Evolutionary conservation across 148 eudicot species (phyloP), one percentile per base, ranked within the genome.

Genomic region (Oxyria digyna): DNA sequence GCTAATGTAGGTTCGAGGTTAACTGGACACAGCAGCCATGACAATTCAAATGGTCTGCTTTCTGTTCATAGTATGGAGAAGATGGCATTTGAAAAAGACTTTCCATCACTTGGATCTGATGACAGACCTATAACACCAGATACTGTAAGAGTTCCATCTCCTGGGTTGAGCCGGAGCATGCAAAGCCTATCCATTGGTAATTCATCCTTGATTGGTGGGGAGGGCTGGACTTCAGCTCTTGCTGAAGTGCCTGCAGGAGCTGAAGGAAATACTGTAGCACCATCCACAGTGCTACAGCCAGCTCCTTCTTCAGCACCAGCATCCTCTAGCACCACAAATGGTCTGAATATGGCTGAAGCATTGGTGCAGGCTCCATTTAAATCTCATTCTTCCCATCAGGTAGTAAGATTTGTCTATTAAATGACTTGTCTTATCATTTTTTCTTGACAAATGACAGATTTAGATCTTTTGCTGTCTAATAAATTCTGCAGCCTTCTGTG

Each of bases 171-270:
- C 71, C 76, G 78, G 62, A 85, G 87, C 67, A 80, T 80, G 68
- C 90, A 90, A 66, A 76, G 85, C 74, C 72, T 89, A 35, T 82
- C 96, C 24, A 68, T 78, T 71, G 86, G 84, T 37, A 82, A 65
- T 77, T 73, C 91, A 20, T 71, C 81, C 69, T 73, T 85, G 78
- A 77, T 80, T 67, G 82, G 83, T 72, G 83, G 92, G 70, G 96
- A 91, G 76, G 86, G 84, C 4, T 85, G 97, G 93, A 88, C 97
- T n/a, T 94, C 99, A 9, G 91, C 99, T 73, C 81, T 94, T 69
- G 93, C 83, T 31, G 96, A 94, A 81, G 96, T 81, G 57, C 99
- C 96, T 71, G 48, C 69, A n/a, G 74, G 75, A 70, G 76, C 73
- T 71, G 79, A 81, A 23, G 83, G 75, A 75, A 83, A 74, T 69